These are phyloP conservation scores for Zizania palustris DNA, from an alignment of 202 grass and related monocot genomes.

Conservation along the genomic window DNA sequence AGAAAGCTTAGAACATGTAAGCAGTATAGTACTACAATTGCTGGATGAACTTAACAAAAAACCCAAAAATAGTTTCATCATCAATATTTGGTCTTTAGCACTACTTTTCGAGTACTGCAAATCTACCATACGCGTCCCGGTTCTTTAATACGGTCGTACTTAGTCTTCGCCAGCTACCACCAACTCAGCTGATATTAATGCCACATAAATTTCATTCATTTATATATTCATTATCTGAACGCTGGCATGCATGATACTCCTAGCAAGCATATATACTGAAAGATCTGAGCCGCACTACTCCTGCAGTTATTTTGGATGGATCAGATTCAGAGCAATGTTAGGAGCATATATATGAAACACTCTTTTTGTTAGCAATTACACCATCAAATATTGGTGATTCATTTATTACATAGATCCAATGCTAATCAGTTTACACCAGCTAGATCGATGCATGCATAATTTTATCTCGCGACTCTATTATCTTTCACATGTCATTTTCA, in stretches of 20 bases:
- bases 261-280: background rate
- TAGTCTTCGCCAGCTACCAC: slow-evolving; percentile 26
- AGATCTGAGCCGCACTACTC: background rate
- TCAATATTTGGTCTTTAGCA: background rate
- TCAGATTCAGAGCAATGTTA: background rate
- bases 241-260: slow-evolving; percentile 1
- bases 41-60: background rate
- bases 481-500: background rate
- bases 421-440: background rate
- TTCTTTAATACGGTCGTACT: slow-evolving; percentile 9
- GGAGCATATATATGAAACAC: background rate
- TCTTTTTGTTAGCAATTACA: background rate
- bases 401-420: background rate
- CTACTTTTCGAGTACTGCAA: background rate
- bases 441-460: background rate
- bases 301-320: background rate
- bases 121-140: background rate
- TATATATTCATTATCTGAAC: slow-evolving; percentile 1
- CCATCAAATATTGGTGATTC: background rate
- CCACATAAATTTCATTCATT: background rate
- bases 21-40: background rate
- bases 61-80: background rate
- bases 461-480: background rate
- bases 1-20: background rate
- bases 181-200: slow-evolving; percentile 26